Evolutionary conservation across 768 basidiomycete genomes (phyloP).

Genomic region (Trametes elegans): DNA sequence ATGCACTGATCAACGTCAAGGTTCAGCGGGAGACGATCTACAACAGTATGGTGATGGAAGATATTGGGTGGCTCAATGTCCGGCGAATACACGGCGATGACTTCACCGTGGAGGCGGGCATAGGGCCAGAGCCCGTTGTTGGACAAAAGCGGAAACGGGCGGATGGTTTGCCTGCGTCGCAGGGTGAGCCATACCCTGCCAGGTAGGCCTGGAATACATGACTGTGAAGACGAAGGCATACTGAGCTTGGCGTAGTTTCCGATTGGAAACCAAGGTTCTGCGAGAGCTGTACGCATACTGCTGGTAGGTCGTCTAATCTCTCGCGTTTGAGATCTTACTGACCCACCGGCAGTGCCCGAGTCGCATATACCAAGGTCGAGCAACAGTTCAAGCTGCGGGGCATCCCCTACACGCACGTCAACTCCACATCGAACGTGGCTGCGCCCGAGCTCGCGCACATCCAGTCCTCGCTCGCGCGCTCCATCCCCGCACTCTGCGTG

Average conservation of each 20-base stretch:
- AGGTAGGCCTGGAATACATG: constrained; percentile 10
- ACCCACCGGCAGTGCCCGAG: constrained; percentile 64
- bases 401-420: constrained; percentile 77
- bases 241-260: constrained; percentile 40
- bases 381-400: constrained; percentile 78
- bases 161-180: constrained; percentile 4
- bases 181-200: constrained; percentile 25
- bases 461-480: constrained; percentile 71
- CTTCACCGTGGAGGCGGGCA: constrained; percentile 8
- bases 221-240: no score
- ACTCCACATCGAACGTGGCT: constrained; percentile 45
- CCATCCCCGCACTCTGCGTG: constrained; percentile 82
- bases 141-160: constrained; percentile 35
- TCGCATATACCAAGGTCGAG: constrained; percentile 88
- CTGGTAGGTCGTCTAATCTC: constrained; percentile 49
- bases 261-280: constrained; percentile 68
- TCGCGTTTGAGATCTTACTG: background rate
- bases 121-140: constrained; percentile 7
- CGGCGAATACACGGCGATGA: constrained; percentile 48
- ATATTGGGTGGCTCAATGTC: constrained; percentile 78
- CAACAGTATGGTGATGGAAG: constrained; percentile 64
- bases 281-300: constrained; percentile 85
- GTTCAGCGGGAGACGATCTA: constrained; percentile 53
- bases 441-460: constrained; percentile 50
- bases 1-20: constrained; percentile 74